Evolutionary conservation across 768 basidiomycete species (phyloP), one percentile per base, ranked within the genome.

Genomic region (Pleurotus ostreatus): DNA sequence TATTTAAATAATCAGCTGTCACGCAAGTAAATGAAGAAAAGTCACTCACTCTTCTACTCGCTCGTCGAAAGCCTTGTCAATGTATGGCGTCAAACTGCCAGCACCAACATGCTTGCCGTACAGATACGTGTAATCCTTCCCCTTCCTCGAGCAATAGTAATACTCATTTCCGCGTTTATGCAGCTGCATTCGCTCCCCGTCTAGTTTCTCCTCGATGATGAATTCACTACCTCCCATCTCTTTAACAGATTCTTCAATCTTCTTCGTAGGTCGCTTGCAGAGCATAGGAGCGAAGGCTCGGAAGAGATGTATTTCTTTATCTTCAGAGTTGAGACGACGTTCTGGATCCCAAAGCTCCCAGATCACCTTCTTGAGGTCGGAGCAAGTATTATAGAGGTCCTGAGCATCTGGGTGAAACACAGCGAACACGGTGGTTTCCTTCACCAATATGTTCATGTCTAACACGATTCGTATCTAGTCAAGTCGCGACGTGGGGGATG

Each of bases 371-470:
- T 95, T 95, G 46, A 98, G 76, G 69, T 98, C 95, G 0, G 95
- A 98, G 67, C 94, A 98, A 0, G 94, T 94, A 66, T 98, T 98
- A 75, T 92, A 99, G 6, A 97, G 71, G 66, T 93, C 91, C 59
- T 92, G 87, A 0, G 96, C 95, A 62, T 98, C 94, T 0, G 92
- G 90, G 70, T 99, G 97, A 64, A 98, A 93, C 5, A 93, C 87
- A 0, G 85, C 74, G 60, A 99, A 86, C 0, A 98, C 88, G 0
- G 94, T 94, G 9, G 89, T 94, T 69, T 98, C 97, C 70, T 96
- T 92, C 49, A 97, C 89, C 0, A 88, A 90, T 57, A 98, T 95
- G 46, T 83, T 79, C 79, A 98, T 86, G 63, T 98, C 96, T 97
- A 34, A 30, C 40, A 46, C 16, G 18, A 23, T 44, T 8, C 16